Conservation (phyloP, 129 eudicot genomes). For the Daucus carota region DH1_v3.0 NC_030386.2:6036501-6037000, state of each 20-base stretch:
- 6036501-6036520: background rate
- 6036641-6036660: background rate
- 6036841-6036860: conserved; percentile 52
- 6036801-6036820: background rate
- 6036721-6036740: background rate
- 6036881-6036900: conserved; percentile 89
- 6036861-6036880: conserved; percentile 99
- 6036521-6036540: background rate
- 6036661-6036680: too few relatives aligned
- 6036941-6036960: conserved; percentile 41
- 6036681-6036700: background rate
- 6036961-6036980: background rate
- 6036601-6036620: background rate
- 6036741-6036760: background rate
- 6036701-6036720: background rate
- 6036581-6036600: background rate
- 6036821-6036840: background rate
- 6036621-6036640: background rate
- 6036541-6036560: background rate
- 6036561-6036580: background rate
- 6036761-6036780: background rate
- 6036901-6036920: conserved; percentile 91
- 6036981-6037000: background rate
- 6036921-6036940: conserved; percentile 80
- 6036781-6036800: background rate